Conservation (phyloP, 225 moss, liverwort and hornwort genomes). For the Marchantia paleacea region DNA sequence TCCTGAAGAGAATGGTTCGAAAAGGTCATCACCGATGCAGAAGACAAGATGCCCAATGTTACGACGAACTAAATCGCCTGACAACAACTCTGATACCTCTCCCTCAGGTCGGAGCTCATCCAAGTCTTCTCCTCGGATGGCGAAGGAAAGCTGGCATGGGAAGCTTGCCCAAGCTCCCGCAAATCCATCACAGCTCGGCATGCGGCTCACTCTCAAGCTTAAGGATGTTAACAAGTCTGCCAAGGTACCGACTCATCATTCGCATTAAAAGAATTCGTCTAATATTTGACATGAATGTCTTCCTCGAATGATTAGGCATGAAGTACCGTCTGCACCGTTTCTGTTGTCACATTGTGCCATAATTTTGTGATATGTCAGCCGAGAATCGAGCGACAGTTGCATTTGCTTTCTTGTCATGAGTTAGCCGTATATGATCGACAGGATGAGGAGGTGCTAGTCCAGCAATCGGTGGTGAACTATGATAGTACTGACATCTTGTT, state of each 20-base stretch:
- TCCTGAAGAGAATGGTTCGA: conserved; percentile 15
- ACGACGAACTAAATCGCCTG: conserved; percentile 19
- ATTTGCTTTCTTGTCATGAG: neutral
- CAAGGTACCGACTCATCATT: conserved; percentile 45
- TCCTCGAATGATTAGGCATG: neutral
- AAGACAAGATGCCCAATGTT: conserved; percentile 7
- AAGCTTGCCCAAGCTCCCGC: conserved; percentile 31
- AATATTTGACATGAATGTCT: neutral
- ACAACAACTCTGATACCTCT: conserved; percentile 21
- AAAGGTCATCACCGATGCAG: neutral
- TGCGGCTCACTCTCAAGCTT: conserved; percentile 83
- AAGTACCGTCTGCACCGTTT: neutral
- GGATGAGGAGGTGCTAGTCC: neutral
- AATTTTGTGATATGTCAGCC: too few relatives aligned
- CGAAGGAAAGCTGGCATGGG: conserved; percentile 65
- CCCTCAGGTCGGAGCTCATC: conserved; percentile 23
- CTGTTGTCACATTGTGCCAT: neutral
- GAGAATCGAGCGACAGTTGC: neutral
- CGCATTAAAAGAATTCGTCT: neutral
- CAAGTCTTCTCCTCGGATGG: conserved; percentile 40
- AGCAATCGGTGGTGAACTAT: neutral
- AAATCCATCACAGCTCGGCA: conserved; percentile 47
- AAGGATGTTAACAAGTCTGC: conserved; percentile 86
- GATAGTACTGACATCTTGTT: neutral
- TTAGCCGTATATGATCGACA: neutral